Base-by-base conservation (phyloP, 2,329 filamentous ascomycete species). In the Cyphellophora attinorum region DNA sequence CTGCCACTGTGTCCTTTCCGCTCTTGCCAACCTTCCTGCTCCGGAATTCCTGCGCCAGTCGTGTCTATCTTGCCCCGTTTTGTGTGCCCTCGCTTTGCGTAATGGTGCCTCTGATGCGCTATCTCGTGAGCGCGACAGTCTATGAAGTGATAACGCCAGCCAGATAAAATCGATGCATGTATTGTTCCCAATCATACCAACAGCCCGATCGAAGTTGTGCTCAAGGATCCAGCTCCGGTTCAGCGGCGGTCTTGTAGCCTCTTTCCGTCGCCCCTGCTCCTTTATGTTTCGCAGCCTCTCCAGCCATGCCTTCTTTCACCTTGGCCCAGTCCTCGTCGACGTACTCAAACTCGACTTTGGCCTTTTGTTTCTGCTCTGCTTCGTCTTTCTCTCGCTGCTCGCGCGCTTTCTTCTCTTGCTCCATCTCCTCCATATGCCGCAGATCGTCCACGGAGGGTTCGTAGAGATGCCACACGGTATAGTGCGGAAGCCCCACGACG, bases 401-500 rank as follows among this genome's bases (percentile, higher is more conserved):
- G 31, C 79, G 81, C 16, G 76, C 77, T 44, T 83, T 71, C 36
- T 81, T 77, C 56, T 96, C 88, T 45, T 79, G 70, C 55, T 96
- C 89, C 89, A 96, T 95, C 61, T 95, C 86, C 66, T 88, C 89
- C 91, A 98, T 98, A 54, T 96, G 91, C 40, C 83, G 79, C 44
- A 96, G 84, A 52, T 98, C 91, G 53, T 98, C 91, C 11, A 95
- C 84, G 51, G 85, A 94, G n/a, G 91, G 91, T 60, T 98, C 91
- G 65, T 98, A 98, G 52, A 98, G 70, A 78, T 98, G 91, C 91
- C 91, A 98, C 46, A 98, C 95, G 1, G 86, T 94, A 60, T 98
- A 98, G 57, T 98, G 91, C 5, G 91, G 91, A 30, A 98, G 70
- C 19, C 91, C 91, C 39, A 98, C 82, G 12, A 98, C 91, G 0